Conservation (phyloP, 2,329 filamentous ascomycete genomes). For the Fusarium sp. region DNA sequence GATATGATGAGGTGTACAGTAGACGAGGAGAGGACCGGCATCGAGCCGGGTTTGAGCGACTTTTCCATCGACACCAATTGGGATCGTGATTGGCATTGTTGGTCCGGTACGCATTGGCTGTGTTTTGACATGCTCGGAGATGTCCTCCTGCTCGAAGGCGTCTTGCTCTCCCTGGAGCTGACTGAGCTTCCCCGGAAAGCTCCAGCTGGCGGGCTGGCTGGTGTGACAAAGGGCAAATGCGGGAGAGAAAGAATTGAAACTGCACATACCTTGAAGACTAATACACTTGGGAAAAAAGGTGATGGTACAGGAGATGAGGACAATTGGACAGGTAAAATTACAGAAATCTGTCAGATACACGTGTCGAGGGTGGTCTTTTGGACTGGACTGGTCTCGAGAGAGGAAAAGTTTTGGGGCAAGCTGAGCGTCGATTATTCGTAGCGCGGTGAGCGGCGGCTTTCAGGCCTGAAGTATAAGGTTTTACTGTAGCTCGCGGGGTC, state of each 20-base stretch:
- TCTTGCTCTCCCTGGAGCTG: conserved; percentile 15
- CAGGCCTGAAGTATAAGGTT: conserved; percentile 53
- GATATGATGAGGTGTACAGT: conserved; percentile 8
- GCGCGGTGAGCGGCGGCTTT: conserved; percentile 28
- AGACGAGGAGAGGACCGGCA: conserved; percentile 25
- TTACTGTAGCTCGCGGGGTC: conserved; percentile 14
- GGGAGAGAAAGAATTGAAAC: conserved; percentile 23
- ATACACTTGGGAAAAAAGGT: conserved; percentile 29
- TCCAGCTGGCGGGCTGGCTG: conserved; percentile 9
- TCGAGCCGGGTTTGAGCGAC: conserved; percentile 24
- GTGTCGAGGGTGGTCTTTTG: conserved; percentile 39
- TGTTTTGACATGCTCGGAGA: conserved; percentile 6
- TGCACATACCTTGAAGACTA: conserved; percentile 42
- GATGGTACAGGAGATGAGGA: conserved; percentile 28
- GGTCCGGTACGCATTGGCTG: conserved; percentile 9
- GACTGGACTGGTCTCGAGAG: conserved; percentile 43
- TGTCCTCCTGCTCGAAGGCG: conserved; percentile 29
- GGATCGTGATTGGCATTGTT: conserved; percentile 13
- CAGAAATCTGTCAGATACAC: conserved; percentile 32
- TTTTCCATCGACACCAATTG: conserved; percentile 37
- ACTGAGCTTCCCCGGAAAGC: conserved; percentile 21
- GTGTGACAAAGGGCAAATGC: conserved; percentile 29
- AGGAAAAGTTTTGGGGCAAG: conserved; percentile 47
- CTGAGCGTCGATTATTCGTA: conserved; percentile 30
- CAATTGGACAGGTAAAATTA: conserved; percentile 30